Base-by-base conservation (phyloP, 257 asterid species). In the Apocynum venetum region DNA sequence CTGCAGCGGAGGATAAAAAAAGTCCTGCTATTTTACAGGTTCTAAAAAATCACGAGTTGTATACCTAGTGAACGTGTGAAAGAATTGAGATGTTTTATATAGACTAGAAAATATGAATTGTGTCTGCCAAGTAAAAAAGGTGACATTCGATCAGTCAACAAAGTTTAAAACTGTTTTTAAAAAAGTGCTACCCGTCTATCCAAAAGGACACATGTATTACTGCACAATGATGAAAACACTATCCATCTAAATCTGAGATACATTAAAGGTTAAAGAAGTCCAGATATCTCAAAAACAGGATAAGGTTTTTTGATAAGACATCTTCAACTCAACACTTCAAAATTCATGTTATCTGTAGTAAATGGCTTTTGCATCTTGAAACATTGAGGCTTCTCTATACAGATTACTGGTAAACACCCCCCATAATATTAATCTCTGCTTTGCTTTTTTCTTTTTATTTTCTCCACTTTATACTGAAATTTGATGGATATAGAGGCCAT, bases 11-110 rank as follows among this genome's bases (percentile, higher is more conserved):
- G 87, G 94, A 89, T 77, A 89, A 88, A 83, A 80, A 71, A 55
- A 95, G 99, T 83, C 98, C 98, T 70, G 98, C 99, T 82, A 95
- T 95, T 79, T 86, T 95, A 84, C 99, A 95, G 99, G 99, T 95
- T 79, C 69, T 36, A 79, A 79, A 76, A 73, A 73, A 67, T 77
- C 74, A 43, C 73, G 75, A 41, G 35, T 67, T 73, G 76, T 75
- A 40, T 46, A 63, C 17, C 10, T 81, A 41, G 4, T 65, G 15
- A 13, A 17, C 55, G 3, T 56, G 35, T 25, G 64, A 70, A 41
- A 38, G 78, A 31, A 61, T 74, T 61, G 79, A 49, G 36, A 5
- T 47, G 48, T 40, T 73, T 75, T 73, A 38, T 60, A 11, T 14
- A 38, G 52, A 61, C 65, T 48, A 47, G 64, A 66, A 8, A 57